Conservation (phyloP, 768 basidiomycete genomes). For the Auricularia sp. region DNA sequence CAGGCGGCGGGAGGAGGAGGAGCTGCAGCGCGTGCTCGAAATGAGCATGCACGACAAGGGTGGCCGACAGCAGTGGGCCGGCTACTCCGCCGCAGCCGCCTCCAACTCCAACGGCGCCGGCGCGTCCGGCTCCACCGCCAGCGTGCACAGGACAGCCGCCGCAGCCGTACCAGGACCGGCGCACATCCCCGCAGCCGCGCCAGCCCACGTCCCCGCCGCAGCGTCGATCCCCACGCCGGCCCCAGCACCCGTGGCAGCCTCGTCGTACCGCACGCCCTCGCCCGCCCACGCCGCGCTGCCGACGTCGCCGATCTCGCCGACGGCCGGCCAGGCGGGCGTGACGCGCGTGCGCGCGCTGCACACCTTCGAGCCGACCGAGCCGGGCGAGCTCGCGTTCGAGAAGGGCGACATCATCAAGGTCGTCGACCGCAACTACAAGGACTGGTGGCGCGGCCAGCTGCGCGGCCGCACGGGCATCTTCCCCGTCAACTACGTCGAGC, state of each 20-base stretch:
- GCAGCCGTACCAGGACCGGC: constrained; percentile 5
- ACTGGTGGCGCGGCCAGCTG: constrained; percentile 95
- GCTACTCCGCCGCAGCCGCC: constrained; percentile 29
- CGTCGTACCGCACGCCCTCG: constrained; percentile 2
- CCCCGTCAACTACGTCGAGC: constrained; percentile 93
- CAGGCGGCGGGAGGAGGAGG: constrained; percentile 82
- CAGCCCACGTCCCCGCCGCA: background rate
- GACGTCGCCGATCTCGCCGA: background rate
- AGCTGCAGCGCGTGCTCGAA: constrained; percentile 84
- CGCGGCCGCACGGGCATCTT: constrained; percentile 90
- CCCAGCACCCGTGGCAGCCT: background rate
- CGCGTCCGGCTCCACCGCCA: constrained; percentile 18
- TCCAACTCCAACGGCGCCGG: constrained; percentile 26
- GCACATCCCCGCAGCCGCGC: background rate
- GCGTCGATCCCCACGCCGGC: constrained; percentile 6
- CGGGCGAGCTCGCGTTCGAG: constrained; percentile 84
- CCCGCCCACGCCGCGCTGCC: constrained; percentile 5
- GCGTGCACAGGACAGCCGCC: constrained; percentile 2
- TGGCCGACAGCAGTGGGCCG: constrained; percentile 50
- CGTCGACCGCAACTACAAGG: constrained; percentile 84
- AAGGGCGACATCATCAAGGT: constrained; percentile 93
- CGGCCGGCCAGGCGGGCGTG: constrained; percentile 21
- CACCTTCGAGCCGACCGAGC: constrained; percentile 76
- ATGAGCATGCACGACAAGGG: constrained; percentile 90
- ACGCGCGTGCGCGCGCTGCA: constrained; percentile 85